These are phyloP conservation scores for Xylaria hypoxylon DNA, from an alignment of 2,329 filamentous ascomycete genomes.

Conservation along the genomic window DNA sequence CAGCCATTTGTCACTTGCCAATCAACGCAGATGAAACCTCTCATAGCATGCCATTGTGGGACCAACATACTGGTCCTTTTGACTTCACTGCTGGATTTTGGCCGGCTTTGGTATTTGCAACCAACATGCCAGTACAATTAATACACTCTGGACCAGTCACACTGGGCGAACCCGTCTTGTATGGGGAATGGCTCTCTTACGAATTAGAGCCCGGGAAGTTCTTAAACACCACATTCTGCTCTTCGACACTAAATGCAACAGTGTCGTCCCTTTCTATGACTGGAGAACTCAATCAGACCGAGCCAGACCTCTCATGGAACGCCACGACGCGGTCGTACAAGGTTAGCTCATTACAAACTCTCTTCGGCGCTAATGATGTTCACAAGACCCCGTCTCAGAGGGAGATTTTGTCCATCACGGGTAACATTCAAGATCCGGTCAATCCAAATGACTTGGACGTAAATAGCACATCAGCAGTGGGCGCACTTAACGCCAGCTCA, in stretches of 20 bases:
- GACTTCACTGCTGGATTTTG: slow-evolving; percentile 12
- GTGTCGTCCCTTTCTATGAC: slow-evolving; percentile 12
- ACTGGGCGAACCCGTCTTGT: neutral
- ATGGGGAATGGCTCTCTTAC: slow-evolving; percentile 13
- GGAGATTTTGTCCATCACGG: neutral
- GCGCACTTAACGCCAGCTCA: neutral
- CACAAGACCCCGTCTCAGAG: neutral
- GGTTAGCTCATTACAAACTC: no score
- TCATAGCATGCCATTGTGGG: neutral
- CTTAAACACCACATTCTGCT: slow-evolving; percentile 18
- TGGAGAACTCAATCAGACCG: neutral
- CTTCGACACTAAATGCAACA: neutral
- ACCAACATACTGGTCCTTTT: neutral
- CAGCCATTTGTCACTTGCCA: neutral
- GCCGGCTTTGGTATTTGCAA: slow-evolving; percentile 19
- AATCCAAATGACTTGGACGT: neutral
- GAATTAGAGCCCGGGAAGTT: slow-evolving; percentile 2
- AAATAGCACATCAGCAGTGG: neutral
- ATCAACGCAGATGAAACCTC: neutral
- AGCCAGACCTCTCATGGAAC: neutral
- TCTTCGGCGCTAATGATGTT: neutral
- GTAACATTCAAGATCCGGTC: neutral
- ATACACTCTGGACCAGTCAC: neutral
- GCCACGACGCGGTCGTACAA: neutral
- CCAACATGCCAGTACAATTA: neutral